Conservation (phyloP, 805 yeast species). For the Kuraishia molischiana region DNA sequence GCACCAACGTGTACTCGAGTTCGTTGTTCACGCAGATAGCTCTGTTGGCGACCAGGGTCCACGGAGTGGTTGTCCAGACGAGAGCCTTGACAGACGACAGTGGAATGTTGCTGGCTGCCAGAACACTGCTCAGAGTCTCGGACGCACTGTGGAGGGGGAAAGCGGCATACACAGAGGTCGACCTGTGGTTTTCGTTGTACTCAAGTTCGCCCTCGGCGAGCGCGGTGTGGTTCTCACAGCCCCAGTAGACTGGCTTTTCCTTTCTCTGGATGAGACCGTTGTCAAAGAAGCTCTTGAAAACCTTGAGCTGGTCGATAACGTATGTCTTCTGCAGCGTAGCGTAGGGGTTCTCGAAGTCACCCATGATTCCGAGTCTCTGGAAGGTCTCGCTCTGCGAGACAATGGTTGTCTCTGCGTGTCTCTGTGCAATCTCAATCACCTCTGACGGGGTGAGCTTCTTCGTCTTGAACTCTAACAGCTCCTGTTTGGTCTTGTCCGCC, state of each 20-base stretch:
- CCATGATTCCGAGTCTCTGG: slow-evolving; percentile 65
- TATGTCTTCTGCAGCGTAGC: slow-evolving; percentile 61
- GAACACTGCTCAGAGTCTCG: slow-evolving; percentile 11
- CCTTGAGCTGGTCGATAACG: slow-evolving; percentile 64
- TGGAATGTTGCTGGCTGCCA: neutral
- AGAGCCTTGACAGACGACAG: slow-evolving; percentile 23
- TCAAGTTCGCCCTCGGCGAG: slow-evolving; percentile 95
- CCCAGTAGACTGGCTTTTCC: slow-evolving; percentile 96
- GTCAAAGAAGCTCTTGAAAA: slow-evolving; percentile 57
- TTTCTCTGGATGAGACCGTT: slow-evolving; percentile 71
- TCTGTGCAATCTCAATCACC: slow-evolving; percentile 54
- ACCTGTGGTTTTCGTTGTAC: slow-evolving; percentile 61
- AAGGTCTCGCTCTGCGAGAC: slow-evolving; percentile 56
- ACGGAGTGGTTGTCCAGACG: slow-evolving; percentile 98
- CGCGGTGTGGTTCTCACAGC: slow-evolving; percentile 88
- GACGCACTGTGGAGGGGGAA: slow-evolving; percentile 39
- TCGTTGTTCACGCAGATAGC: slow-evolving; percentile 67
- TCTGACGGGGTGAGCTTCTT: slow-evolving; percentile 32
- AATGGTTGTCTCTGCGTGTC: slow-evolving; percentile 63
- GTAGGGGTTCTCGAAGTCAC: slow-evolving; percentile 71
- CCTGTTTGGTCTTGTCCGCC: slow-evolving; percentile 1
- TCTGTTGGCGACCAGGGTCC: slow-evolving; percentile 87
- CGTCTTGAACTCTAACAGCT: slow-evolving; percentile 8
- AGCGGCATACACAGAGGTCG: slow-evolving; percentile 59
- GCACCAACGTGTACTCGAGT: slow-evolving; percentile 46